Base-by-base conservation (phyloP, 2,329 filamentous ascomycete genomes). In the Pseudodiploospora longispora region DNA sequence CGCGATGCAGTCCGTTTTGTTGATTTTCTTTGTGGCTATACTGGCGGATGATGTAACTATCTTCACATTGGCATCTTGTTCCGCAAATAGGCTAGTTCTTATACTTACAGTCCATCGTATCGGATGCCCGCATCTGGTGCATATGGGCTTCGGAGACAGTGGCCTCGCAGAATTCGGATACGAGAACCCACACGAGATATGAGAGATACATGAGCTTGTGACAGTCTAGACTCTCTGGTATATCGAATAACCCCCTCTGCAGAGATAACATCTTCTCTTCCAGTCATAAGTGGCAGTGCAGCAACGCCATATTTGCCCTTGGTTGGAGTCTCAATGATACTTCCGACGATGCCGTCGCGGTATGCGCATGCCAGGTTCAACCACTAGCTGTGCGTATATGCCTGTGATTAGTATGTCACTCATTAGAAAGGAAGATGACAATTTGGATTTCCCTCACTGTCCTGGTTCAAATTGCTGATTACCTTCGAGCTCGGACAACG, bases 51-150 rank as follows among this genome's bases (percentile, higher is more conserved):
- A 57, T 67, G 54, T 78, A 78, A 30, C 75, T 78, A 27, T 4
- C 7, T 10, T 29, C 12, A 1, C 1, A 30, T 43, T n/a, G 40
- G 32, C 5, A 43, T 27, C 19, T 19, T 8, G 19, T 5, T 27
- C 10, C 9, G 9, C 9, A 30, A 36, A 29, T 8, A 6, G 10
- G 6, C 7, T 10, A 36, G 27, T 34, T 10, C 10, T 9, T 27
- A 12, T 27, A 63, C 74, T 58, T 61, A 79, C 74, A 78, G 50
- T 41, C 77, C 77, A 53, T 81, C 77, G 48, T 79, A 80, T 47
- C 77, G 64, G 29, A 80, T 54, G 2, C 77, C 77, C 2, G 64
- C 72, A 32, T 56, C 54, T 1, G 77, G 77, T 4, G 76, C 74
- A 45, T 71, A 65, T 2, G 67, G 62, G 44, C 76, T 79, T 49